Percentiles rank a stretch among this genome's conserved stretches.
Evolutionary conservation across 352 stramenopile species (phyloP).

Genomic region (Pythium monospermum): DNA sequence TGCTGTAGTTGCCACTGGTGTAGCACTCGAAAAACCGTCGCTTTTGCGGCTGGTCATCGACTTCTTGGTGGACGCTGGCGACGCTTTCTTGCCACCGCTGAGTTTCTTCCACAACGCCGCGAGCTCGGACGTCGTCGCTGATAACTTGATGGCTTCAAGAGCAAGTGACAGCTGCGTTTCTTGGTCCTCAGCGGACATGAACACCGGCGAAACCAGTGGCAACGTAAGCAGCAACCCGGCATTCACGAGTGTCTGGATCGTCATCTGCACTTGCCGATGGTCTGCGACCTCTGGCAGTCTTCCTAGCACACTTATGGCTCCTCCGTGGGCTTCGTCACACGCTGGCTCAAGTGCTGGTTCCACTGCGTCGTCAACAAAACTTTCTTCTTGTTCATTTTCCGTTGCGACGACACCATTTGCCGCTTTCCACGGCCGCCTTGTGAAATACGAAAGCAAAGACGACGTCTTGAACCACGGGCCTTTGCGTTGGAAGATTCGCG

Average conservation of each 20-base stretch:
- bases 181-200: slow-evolving; percentile 25
- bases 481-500: slow-evolving; percentile 71
- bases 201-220: slow-evolving; percentile 20
- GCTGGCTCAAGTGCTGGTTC: not conserved
- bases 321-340: not conserved
- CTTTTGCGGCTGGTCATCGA: slow-evolving; percentile 1
- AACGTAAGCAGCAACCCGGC: slow-evolving; percentile 33
- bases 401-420: not conserved
- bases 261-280: slow-evolving; percentile 32
- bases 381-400: slow-evolving; percentile 8
- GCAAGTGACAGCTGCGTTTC: slow-evolving; percentile 18
- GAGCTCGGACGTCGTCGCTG: slow-evolving; percentile 41
- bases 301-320: slow-evolving; percentile 2
- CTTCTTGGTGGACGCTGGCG: not conserved
- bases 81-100: slow-evolving; percentile 31
- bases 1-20: too few species aligned
- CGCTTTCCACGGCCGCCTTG: not conserved
- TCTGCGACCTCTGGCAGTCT: slow-evolving; percentile 10
- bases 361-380: not conserved
- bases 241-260: slow-evolving; percentile 37
- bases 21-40: too few species aligned
- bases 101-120: slow-evolving; percentile 49
- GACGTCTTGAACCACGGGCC: slow-evolving; percentile 67
- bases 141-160: slow-evolving; percentile 53
- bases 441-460: slow-evolving; percentile 62